phyloP scores from a whole-genome alignment of 352 stramenopile genomes.

The Phytophthora tubulina region DNA sequence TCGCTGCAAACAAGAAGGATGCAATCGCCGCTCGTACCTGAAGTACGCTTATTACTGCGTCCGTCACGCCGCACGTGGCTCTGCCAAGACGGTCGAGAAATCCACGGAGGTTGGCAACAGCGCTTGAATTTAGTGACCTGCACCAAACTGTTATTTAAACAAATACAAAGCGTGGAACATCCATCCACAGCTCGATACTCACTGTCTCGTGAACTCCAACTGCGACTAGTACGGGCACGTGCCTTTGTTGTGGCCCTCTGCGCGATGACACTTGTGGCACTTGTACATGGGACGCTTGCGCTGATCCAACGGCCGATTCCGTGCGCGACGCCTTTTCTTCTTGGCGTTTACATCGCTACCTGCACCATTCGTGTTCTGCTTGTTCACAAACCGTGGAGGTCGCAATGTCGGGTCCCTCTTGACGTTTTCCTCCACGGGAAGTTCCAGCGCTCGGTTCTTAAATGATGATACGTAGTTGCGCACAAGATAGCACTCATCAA shows the following conservation, averaged over 20 bases:
- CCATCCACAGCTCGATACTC: neutral
- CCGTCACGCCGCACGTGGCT: slow-evolving; percentile 36
- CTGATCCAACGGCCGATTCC: slow-evolving; percentile 41
- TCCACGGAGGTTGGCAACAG: neutral
- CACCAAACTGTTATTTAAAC: slow-evolving; percentile 21
- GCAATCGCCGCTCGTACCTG: slow-evolving; percentile 68
- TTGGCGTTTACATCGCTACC: slow-evolving; percentile 14
- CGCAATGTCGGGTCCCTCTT: slow-evolving; percentile 41
- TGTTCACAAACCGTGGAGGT: slow-evolving; percentile 39
- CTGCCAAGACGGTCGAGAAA: neutral
- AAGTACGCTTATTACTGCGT: slow-evolving; percentile 71
- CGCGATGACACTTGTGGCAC: slow-evolving; percentile 57
- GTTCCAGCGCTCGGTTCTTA: slow-evolving; percentile 50
- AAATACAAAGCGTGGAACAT: slow-evolving; percentile 16
- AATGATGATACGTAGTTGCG: slow-evolving; percentile 54
- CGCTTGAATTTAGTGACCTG: slow-evolving; percentile 17
- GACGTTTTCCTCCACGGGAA: slow-evolving; percentile 53
- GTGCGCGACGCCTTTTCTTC: slow-evolving; percentile 46
- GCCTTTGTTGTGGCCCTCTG: slow-evolving; percentile 63
- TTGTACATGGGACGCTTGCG: slow-evolving; percentile 65
- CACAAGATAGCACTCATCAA: slow-evolving; percentile 62
- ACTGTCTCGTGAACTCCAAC: neutral
- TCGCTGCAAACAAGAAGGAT: slow-evolving; percentile 60
- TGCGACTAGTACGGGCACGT: slow-evolving; percentile 51
- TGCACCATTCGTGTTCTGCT: slow-evolving; percentile 8